Base-by-base conservation (phyloP, 805 yeast genomes). In the Isabelozyma gotoi region DNA sequence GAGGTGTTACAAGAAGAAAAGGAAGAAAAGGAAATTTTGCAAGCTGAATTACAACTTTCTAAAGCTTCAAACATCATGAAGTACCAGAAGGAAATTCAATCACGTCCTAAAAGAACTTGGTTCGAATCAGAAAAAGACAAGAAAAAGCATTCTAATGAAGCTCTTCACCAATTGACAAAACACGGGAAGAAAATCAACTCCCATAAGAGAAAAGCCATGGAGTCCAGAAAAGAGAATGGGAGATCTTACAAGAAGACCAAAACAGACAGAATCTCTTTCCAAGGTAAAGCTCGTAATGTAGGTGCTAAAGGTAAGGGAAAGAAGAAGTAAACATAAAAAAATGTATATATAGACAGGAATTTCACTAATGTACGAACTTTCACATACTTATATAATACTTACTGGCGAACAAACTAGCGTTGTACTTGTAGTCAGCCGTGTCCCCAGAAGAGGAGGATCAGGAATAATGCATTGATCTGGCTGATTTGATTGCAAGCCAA, bases 31-130 rank as follows among this genome's bases (percentile, higher is more conserved):
- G 95, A 89, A 61, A 73, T 92, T 40, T 63, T 88, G 20, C 80
- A 79, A 43, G 98, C 97, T 1, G 99, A 94, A 70, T 85, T 89
- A 86, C 94, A 94, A 62, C 65, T 92, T 38, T 78, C 77, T 50
- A 88, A 86, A 63, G 96, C 96, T 44, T 86, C 85, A 56, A 94
- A 94, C 63, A 55, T 94, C 62, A 68, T 94, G 49, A 85, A 79
- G 59, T 90, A 87, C 56, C 80, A 81, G 52, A 79, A 78, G 41
- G 98, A 94, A 65, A 94, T 94, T 58, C 77, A 80, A 51, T 72
- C 96, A 1, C 80, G 97, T 58, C 98, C 99, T 27, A 89, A 80
- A 65, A 82, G 99, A 70, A 94, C 99, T 0, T 94, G 99, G 99
- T 92, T 94, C 65, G 92, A 88, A 67, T 57, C 74, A 27, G 82